A percentile compares a stretch with the other conserved stretches of the same genome.
These are phyloP conservation scores for Mycena sp. DNA, from an alignment of 1,284 basidiomycete species.

Conservation along the genomic window DNA sequence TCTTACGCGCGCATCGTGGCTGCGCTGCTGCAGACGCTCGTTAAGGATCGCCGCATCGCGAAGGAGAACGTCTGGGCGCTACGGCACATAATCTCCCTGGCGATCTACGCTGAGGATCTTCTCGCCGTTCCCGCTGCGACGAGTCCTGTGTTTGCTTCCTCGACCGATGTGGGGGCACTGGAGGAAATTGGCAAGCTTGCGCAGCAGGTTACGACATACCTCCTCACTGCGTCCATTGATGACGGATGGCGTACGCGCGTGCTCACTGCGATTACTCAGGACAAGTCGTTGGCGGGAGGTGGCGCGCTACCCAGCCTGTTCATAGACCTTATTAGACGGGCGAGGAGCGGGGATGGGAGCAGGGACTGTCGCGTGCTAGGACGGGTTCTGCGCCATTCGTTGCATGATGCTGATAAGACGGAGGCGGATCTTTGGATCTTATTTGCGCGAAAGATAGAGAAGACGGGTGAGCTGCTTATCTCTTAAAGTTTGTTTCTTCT, in stretches of 20 bases:
- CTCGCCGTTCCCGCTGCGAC: conserved; percentile 57
- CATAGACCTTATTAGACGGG: conserved; percentile 48
- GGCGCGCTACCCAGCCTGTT: conserved; percentile 52
- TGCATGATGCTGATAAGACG: conserved; percentile 65
- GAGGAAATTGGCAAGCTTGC: conserved; percentile 55
- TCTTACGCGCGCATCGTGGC: conserved; percentile 72
- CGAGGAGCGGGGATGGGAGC: conserved; percentile 55
- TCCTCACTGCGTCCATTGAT: conserved; percentile 57
- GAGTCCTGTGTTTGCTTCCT: conserved; percentile 58
- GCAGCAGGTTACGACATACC: conserved; percentile 74
- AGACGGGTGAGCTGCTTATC: conserved; percentile 57
- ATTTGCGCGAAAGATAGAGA: conserved; percentile 70
- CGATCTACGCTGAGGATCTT: conserved; percentile 65
- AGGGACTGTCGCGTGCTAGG: conserved; percentile 68
- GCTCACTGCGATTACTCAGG: conserved; percentile 43
- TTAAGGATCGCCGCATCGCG: conserved; percentile 69
- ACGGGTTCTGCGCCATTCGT: conserved; percentile 65
- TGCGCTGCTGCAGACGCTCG: conserved; percentile 69
- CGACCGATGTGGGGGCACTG: conserved; percentile 44
- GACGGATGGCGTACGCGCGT: conserved; percentile 58
- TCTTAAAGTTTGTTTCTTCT: conserved; percentile 6
- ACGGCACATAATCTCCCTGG: conserved; percentile 69
- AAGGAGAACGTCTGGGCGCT: conserved; percentile 70
- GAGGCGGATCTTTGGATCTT: conserved; percentile 84
- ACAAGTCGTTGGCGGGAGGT: conserved; percentile 32